phyloP scores from a whole-genome alignment of 352 stramenopile genomes.

The Globisporangium uncinulatum region DNA sequence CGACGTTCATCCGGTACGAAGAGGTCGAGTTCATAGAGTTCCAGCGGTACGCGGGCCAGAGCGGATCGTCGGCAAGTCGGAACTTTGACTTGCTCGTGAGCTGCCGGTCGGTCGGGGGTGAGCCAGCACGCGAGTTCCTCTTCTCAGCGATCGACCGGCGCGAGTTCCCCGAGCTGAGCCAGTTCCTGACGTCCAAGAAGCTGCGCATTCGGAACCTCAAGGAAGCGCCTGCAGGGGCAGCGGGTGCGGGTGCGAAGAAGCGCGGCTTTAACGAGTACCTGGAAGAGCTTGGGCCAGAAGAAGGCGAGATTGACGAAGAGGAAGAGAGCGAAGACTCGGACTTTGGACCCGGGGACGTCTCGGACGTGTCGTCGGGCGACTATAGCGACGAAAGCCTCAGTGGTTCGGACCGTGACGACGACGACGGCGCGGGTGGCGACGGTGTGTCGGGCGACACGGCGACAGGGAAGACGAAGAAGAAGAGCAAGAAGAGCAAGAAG shows the following conservation, averaged over 20 bases:
- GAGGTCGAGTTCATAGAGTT: slow-evolving; percentile 99
- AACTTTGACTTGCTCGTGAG: slow-evolving; percentile 96
- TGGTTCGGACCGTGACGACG: slow-evolving; percentile 74
- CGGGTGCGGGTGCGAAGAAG: slow-evolving; percentile 47
- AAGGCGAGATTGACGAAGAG: slow-evolving; percentile 89
- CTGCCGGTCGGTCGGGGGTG: slow-evolving; percentile 84
- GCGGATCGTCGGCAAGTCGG: slow-evolving; percentile 77
- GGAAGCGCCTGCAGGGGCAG: slow-evolving; percentile 57
- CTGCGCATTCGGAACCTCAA: slow-evolving; percentile 92
- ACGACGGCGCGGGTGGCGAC: slow-evolving; percentile 46
- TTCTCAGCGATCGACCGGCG: slow-evolving; percentile 96
- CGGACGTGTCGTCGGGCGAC: slow-evolving; percentile 55
- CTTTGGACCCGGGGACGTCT: slow-evolving; percentile 82
- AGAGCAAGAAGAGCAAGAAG: slow-evolving; percentile 60
- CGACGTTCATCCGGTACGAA: slow-evolving; percentile 97
- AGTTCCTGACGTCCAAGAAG: slow-evolving; percentile 95
- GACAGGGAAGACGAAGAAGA: slow-evolving; percentile 53
- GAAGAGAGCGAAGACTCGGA: slow-evolving; percentile 90
- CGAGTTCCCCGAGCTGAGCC: slow-evolving; percentile 93
- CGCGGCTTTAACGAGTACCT: slow-evolving; percentile 79
- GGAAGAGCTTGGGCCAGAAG: slow-evolving; percentile 64
- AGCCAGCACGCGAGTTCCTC: slow-evolving; percentile 85
- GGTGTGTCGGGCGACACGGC: slow-evolving; percentile 15
- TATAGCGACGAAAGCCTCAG: slow-evolving; percentile 84
- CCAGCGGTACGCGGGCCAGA: slow-evolving; percentile 93